Evolutionary conservation across 208 protist genomes (phyloP).

Genomic region (Leishmania tropica): DNA sequence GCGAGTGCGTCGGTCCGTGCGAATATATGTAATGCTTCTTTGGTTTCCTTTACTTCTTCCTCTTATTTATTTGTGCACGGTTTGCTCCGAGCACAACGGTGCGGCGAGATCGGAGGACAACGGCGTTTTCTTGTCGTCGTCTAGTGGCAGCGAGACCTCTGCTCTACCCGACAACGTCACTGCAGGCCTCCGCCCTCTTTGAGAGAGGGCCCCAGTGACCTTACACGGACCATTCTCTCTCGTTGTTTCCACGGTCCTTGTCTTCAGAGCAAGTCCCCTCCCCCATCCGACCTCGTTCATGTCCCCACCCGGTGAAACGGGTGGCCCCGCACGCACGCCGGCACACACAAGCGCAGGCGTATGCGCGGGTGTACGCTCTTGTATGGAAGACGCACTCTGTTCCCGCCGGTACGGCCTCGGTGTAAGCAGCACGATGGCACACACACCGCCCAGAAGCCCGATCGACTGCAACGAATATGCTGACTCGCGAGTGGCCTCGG

Average conservation of each 20-base stretch:
- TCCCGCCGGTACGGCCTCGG: neutral
- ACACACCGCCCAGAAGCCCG: neutral
- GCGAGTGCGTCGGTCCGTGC: neutral
- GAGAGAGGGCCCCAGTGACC: neutral
- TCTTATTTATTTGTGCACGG: neutral
- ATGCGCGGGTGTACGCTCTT: neutral
- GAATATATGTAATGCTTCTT: neutral
- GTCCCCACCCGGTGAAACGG: neutral
- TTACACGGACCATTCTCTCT: neutral
- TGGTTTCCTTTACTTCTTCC: neutral
- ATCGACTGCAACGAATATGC: neutral
- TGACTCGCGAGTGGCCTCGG: neutral
- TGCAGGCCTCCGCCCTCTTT: neutral
- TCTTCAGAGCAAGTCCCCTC: neutral
- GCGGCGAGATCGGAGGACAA: neutral
- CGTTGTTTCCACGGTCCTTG: neutral
- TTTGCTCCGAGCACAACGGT: neutral
- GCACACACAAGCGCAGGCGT: conserved; percentile 1
- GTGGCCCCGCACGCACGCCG: neutral
- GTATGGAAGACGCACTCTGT: neutral
- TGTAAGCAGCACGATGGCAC: neutral
- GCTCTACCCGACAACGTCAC: neutral
- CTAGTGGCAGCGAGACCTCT: neutral
- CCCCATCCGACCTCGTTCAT: neutral
- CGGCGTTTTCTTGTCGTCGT: neutral